Conservation (phyloP, 306 rosid species). For the Ormosia semicastrata region DNA sequence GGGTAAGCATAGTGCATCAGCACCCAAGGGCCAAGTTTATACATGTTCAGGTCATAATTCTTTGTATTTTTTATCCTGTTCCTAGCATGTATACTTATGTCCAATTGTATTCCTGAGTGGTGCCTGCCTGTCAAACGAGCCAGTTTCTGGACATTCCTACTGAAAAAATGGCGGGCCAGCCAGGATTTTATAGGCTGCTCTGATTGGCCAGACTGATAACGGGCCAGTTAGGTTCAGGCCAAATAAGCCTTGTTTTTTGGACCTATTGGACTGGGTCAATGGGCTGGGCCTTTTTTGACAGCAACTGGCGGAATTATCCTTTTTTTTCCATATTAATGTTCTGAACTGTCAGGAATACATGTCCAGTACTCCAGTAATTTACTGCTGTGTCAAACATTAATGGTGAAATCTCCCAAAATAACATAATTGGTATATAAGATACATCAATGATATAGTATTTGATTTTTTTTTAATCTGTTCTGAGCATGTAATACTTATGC, state of each 20-base stretch:
- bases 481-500: background rate
- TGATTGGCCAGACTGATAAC: background rate
- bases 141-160: background rate
- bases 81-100: background rate
- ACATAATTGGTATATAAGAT: background rate
- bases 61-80: background rate
- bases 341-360: background rate
- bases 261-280: background rate
- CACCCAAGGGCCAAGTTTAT: conserved; percentile 10
- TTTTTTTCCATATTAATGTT: background rate
- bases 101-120: background rate
- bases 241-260: background rate
- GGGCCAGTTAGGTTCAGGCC: background rate
- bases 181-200: background rate
- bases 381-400: background rate
- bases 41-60: background rate
- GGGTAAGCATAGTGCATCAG: conserved; percentile 51
- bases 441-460: background rate
- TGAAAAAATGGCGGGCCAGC: background rate
- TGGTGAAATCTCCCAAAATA: background rate
- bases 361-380: background rate
- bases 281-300: background rate
- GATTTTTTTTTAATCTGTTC: background rate
- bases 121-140: background rate
- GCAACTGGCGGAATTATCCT: background rate